Base-by-base conservation (phyloP, 169 alveolate species). In the Plasmodium gonderi region DNA sequence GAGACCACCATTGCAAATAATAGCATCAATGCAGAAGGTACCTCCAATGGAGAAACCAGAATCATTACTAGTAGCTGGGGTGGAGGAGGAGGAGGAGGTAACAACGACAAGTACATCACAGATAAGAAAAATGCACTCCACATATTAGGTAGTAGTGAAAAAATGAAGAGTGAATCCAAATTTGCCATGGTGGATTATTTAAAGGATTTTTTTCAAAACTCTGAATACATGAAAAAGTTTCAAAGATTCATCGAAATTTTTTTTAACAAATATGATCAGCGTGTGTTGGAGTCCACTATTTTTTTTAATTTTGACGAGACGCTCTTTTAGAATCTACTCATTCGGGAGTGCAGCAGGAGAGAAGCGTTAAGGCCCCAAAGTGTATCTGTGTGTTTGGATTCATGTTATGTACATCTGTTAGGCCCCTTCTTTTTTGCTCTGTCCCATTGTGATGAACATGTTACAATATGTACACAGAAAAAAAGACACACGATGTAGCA, bases 281-380 rank as follows among this genome's bases (percentile, higher is more conserved):
- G 92, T 74, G 80, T 85, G 26, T 74, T 85, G 40, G 92, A 85
- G 85, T 85, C 92, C 3, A 85, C 92, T 17, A 42, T 75, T 74
- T 85, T 85, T 85, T 85, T 85, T 54, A 85, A 85, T 85, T 85
- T 85, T 54, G 92, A 85, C 67, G 92, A 85, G 23, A 85, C 85
- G 45, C 31, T 85, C 23, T 85, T 85, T 76, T 85, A 76, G 64
- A 51, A 42, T 23, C 26, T 14, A 26, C 23, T 17, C 72, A 12
- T 54, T 33, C 4, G 72, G 31, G 38, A 1, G 31, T 4, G 26
- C 6, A 36, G 72, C 0, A 7, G 2, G 1, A 4, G 40, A 20
- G 26, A 36, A 12, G 38, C 3, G 33, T 23, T 23, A n/a, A 23
- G 17, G 8, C 4, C n/a, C 2, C 14, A 23, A 8, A 7, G 17